These are phyloP conservation scores for Ophiocordyceps australis DNA, from an alignment of 2,329 filamentous ascomycete species.

Conservation along the genomic window DNA sequence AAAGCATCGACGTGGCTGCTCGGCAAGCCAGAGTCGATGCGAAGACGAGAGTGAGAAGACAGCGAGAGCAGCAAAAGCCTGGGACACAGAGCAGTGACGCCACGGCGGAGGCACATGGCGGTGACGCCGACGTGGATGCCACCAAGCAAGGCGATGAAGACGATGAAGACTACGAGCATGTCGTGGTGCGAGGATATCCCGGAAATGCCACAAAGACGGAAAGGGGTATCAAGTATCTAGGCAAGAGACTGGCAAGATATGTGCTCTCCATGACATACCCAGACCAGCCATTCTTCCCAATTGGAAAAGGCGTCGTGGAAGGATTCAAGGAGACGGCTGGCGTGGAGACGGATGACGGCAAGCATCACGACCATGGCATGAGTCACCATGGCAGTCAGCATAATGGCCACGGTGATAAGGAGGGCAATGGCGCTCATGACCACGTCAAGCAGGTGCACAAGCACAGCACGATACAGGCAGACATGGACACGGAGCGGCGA, in stretches of 20 bases:
- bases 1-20: constrained; percentile 79
- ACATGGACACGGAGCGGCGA: constrained; percentile 34
- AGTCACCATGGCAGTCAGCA: background rate
- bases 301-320: constrained; percentile 28
- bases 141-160: constrained; percentile 21
- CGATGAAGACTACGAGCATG: constrained; percentile 60
- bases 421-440: constrained; percentile 12
- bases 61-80: constrained; percentile 7
- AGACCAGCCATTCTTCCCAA: constrained; percentile 73
- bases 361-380: constrained; percentile 20
- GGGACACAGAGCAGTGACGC: background rate
- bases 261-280: constrained; percentile 82
- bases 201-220: constrained; percentile 87
- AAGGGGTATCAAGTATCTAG: constrained; percentile 89
- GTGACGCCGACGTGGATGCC: constrained; percentile 6
- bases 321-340: constrained; percentile 20
- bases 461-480: constrained; percentile 40
- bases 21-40: constrained; percentile 56
- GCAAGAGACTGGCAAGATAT: constrained; percentile 84
- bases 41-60: constrained; percentile 36
- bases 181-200: constrained; percentile 77
- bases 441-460: constrained; percentile 35
- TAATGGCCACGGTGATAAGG: too few relatives aligned
- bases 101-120: constrained; percentile 1
- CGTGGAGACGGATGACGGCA: too few relatives aligned